phyloP scores from a whole-genome alignment of 1,284 basidiomycete species.

The Athelia sp. region DNA sequence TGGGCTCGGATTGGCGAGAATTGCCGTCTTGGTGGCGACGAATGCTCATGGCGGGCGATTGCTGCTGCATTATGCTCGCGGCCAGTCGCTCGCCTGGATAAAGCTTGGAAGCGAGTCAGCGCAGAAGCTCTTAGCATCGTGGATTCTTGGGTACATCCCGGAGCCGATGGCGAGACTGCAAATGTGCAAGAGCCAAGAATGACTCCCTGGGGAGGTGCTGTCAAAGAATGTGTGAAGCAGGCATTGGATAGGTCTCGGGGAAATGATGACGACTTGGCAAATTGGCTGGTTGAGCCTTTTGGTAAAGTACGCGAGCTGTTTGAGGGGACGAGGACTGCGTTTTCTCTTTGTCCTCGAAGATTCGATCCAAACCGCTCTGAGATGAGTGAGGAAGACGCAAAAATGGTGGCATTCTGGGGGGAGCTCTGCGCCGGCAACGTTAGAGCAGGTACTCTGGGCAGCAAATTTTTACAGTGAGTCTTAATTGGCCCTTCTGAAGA shows the following conservation, averaged over 20 bases:
- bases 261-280: conserved; percentile 37
- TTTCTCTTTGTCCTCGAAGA: conserved; percentile 46
- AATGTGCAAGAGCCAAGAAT: conserved; percentile 39
- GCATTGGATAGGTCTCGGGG: conserved; percentile 38
- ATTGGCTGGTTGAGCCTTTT: conserved; percentile 37
- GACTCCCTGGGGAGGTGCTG: conserved; percentile 68
- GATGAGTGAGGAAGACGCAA: conserved; percentile 39
- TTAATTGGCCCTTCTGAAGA: too few species aligned
- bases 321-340: conserved; percentile 34
- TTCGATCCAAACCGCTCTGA: conserved; percentile 28
- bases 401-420: conserved; percentile 51
- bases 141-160: conserved; percentile 59
- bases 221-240: conserved; percentile 34
- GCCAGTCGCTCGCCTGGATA: conserved; percentile 69
- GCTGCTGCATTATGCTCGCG: conserved; percentile 60
- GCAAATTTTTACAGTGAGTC: conserved; percentile 60
- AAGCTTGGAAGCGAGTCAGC: conserved; percentile 73
- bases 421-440: conserved; percentile 33
- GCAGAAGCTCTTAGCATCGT: conserved; percentile 47
- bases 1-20: conserved; percentile 72
- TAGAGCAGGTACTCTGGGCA: conserved; percentile 35
- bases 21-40: conserved; percentile 63
- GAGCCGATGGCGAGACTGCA: conserved; percentile 29
- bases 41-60: conserved; percentile 73
- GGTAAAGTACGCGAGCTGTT: conserved; percentile 3